Evolutionary conservation across 2,329 filamentous ascomycete genomes (phyloP).

Genomic region (Dothiorella sarmentorum): DNA sequence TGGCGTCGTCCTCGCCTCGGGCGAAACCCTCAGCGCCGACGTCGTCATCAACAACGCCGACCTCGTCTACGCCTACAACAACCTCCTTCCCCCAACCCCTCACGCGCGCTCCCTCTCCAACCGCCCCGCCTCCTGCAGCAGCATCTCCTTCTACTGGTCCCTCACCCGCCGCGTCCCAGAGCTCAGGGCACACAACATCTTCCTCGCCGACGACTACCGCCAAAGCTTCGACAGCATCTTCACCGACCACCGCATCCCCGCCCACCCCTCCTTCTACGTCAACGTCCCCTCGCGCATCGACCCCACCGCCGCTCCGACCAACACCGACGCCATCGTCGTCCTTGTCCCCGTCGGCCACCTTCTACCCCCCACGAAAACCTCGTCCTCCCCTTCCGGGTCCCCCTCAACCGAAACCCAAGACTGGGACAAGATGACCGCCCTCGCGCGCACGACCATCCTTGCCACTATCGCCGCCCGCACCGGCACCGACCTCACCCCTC

Average conservation of each 20-base stretch:
- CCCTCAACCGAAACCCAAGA: conserved; percentile 50
- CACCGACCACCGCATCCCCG: conserved; percentile 63
- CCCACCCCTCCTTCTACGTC: conserved; percentile 71
- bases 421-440: conserved; percentile 59
- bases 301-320: conserved; percentile 61
- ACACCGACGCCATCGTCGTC: conserved; percentile 64
- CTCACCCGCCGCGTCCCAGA: conserved; percentile 59
- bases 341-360: conserved; percentile 71
- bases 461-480: conserved; percentile 59
- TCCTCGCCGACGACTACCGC: conserved; percentile 68
- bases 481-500: conserved; percentile 49
- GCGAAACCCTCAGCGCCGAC: conserved; percentile 60
- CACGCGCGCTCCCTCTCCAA: conserved; percentile 43
- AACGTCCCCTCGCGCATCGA: conserved; percentile 72
- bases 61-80: conserved; percentile 69
- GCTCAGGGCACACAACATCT: conserved; percentile 71
- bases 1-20: conserved; percentile 58
- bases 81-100: conserved; percentile 58
- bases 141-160: conserved; percentile 75
- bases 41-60: conserved; percentile 70
- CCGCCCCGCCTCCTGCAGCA: conserved; percentile 63
- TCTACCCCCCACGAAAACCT: conserved; percentile 26
- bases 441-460: conserved; percentile 60
- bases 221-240: conserved; percentile 76
- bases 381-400: conserved; percentile 40